A percentile compares a stretch with the other conserved stretches of the same genome.
These are phyloP conservation scores for Aspergillus versicolor DNA, from an alignment of 2,329 filamentous ascomycete genomes.

Conservation along the genomic window DNA sequence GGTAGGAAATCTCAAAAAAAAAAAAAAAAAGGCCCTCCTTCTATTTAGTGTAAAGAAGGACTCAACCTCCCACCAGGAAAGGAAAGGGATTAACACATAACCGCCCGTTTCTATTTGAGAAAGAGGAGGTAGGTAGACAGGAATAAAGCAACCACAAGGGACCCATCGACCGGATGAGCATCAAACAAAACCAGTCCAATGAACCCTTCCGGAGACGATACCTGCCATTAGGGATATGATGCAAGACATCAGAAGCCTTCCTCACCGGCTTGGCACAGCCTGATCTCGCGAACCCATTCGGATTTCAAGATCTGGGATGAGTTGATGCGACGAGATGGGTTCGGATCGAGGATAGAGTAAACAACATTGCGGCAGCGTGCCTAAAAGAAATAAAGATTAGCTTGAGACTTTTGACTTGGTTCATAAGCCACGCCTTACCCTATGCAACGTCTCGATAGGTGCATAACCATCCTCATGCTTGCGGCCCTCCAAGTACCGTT, in stretches of 20 bases:
- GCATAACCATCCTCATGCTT: slow-evolving; percentile 94
- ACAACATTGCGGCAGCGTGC: slow-evolving; percentile 97
- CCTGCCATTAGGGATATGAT: slow-evolving; percentile 10
- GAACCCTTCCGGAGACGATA: slow-evolving; percentile 7
- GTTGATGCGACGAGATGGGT: slow-evolving; percentile 86
- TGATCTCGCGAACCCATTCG: slow-evolving; percentile 98
- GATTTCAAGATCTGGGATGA: slow-evolving; percentile 96
- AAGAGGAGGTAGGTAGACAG: slow-evolving; percentile 15
- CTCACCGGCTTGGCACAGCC: slow-evolving; percentile 92
- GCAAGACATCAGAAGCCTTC: slow-evolving; percentile 69
- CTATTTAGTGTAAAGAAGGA: slow-evolving; percentile 20
- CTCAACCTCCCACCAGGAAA: slow-evolving; percentile 11
- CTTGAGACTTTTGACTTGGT: slow-evolving; percentile 3
- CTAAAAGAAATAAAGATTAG: slow-evolving; percentile 47
- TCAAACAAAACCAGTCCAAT: slow-evolving; percentile 14
- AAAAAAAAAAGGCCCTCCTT: slow-evolving; percentile 23
- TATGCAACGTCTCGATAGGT: slow-evolving; percentile 90
- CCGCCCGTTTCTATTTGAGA: slow-evolving; percentile 20
- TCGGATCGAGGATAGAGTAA: slow-evolving; percentile 96
- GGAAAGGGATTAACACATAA: slow-evolving; percentile 20
- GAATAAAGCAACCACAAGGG: slow-evolving; percentile 9
- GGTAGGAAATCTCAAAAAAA: slow-evolving; percentile 15
- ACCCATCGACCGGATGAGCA: slow-evolving; percentile 16
- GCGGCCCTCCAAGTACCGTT: slow-evolving; percentile 86
- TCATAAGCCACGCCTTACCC: slow-evolving; percentile 61